These are phyloP conservation scores for Mediolabrus comicus DNA, from an alignment of 108 stramenopile genomes.

Conservation along the genomic window DNA sequence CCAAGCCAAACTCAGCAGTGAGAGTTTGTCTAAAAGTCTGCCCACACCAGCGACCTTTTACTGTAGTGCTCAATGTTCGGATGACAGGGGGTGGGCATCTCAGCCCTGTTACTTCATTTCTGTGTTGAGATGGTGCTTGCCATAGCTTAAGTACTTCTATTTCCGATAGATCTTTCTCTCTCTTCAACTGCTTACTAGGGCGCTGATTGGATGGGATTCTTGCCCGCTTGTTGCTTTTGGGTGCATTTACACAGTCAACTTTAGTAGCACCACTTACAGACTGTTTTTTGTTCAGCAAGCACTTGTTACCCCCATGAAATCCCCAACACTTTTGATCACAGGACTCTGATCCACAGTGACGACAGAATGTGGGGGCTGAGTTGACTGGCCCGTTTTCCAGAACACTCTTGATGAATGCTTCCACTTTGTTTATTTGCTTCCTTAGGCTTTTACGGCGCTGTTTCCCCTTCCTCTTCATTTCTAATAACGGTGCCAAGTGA, in stretches of 20 bases:
- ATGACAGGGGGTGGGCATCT: slow-evolving; percentile 61
- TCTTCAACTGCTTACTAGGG: slow-evolving; percentile 37
- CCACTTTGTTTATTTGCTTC: slow-evolving; percentile 68
- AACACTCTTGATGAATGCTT: slow-evolving; percentile 14
- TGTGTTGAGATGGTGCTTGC: slow-evolving; percentile 36
- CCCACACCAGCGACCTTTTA: slow-evolving; percentile 81
- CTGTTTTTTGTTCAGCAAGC: slow-evolving; percentile 45
- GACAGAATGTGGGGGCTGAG: slow-evolving; percentile 37
- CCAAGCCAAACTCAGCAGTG: slow-evolving; percentile 50
- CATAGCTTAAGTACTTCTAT: slow-evolving; percentile 41
- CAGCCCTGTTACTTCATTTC: slow-evolving; percentile 45
- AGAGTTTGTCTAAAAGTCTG: slow-evolving; percentile 52
- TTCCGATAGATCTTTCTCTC: slow-evolving; percentile 50
- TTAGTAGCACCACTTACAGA: slow-evolving; percentile 2
- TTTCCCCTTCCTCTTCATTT: slow-evolving; percentile 65
- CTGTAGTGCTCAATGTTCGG: slow-evolving; percentile 50
- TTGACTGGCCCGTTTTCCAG: background rate
- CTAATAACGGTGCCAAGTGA: slow-evolving; percentile 40
- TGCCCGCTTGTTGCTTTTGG: slow-evolving; percentile 15
- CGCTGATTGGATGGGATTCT: slow-evolving; percentile 41
- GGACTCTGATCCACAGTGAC: slow-evolving; percentile 63
- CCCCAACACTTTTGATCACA: slow-evolving; percentile 83
- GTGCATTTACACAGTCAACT: background rate
- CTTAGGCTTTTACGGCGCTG: slow-evolving; percentile 70
- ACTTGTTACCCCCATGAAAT: slow-evolving; percentile 69